Evolutionary conservation across 2,329 filamentous ascomycete species (phyloP), one percentile per base, ranked within the genome.

Genomic region (Talaromyces sp.): DNA sequence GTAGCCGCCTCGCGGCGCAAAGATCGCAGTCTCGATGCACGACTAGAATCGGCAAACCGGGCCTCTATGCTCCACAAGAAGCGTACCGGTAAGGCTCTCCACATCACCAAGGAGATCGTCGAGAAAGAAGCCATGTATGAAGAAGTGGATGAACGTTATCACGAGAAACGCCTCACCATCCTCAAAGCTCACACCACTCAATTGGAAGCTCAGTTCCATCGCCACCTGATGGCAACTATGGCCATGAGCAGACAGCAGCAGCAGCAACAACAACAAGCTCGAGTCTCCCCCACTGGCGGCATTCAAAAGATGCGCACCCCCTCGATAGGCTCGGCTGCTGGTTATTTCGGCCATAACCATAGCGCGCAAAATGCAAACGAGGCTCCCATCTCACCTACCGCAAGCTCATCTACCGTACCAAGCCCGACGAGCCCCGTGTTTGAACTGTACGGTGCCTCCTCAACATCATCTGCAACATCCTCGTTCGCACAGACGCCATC

Each of bases 51-150:
- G 2, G 93, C 93, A 14, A 84, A 87, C 58, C 86, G 91, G 76
- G 93, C 93, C 5, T 96, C 93, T n/a, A 88, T 92, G 70, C 91
- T 96, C 40, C 93, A 96, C 82, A 92, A 92, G 79, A 85, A 88
- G 73, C 87, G 92, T 18, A 96, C 93, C 0, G 93, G 93, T 42
- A 90, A 92, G 68, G 86, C 84, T 1, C 83, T 97, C 64, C 87
- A 88, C 68, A 90, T 97, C 63, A 92, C 89, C 28, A 89, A 93
- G 75, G 85, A 95, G 70, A 92, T 95, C 76, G 92, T 96, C 12
- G 81, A 90, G 68, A 92, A 91, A 66, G 93, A 96, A 74, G 92
- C 96, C 74, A 96, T 96, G 91, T 97, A 97, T 72, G 92, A 96
- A 71, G 93, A 96, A 75, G 91, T 96, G 71, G 92, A 96, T 60